Conservation (phyloP, 305 asterid species). For the Vinca major region DNA sequence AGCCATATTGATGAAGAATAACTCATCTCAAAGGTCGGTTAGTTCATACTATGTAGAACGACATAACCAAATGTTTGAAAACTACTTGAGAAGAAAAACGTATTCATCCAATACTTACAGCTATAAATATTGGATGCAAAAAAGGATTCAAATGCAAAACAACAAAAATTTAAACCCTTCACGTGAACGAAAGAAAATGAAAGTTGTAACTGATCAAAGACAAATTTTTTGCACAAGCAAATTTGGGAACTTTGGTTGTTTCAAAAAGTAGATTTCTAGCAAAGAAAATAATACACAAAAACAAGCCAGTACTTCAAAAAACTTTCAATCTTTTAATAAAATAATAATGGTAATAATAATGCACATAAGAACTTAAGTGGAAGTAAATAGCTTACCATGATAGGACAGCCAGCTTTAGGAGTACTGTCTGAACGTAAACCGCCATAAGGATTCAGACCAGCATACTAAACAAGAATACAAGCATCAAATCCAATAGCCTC, state of each 20-base stretch:
- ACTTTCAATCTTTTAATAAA: too few species aligned
- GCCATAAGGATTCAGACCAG: conserved; percentile 97
- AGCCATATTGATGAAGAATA: not conserved
- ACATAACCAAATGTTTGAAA: not conserved
- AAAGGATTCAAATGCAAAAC: not conserved
- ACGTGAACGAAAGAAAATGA: not conserved
- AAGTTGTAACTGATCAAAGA: not conserved
- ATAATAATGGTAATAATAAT: too few species aligned
- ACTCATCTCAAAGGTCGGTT: not conserved
- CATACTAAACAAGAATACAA: conserved; percentile 94
- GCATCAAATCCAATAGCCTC: conserved; percentile 97
- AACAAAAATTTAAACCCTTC: not conserved
- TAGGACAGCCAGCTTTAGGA: conserved; percentile 99
- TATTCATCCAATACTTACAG: not conserved
- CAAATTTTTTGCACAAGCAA: not conserved
- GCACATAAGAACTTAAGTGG: not conserved
- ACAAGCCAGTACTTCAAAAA: not conserved
- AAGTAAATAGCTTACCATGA: conserved; percentile 49
- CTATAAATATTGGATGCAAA: not conserved
- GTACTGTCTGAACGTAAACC: conserved; percentile 84
- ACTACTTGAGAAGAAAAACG: not conserved
- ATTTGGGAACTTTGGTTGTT: not conserved
- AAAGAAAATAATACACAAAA: not conserved
- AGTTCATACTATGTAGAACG: not conserved
- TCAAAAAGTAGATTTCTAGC: not conserved